Evolutionary conservation across 352 stramenopile genomes (phyloP).

Genomic region (Phytophthora pinifolia): DNA sequence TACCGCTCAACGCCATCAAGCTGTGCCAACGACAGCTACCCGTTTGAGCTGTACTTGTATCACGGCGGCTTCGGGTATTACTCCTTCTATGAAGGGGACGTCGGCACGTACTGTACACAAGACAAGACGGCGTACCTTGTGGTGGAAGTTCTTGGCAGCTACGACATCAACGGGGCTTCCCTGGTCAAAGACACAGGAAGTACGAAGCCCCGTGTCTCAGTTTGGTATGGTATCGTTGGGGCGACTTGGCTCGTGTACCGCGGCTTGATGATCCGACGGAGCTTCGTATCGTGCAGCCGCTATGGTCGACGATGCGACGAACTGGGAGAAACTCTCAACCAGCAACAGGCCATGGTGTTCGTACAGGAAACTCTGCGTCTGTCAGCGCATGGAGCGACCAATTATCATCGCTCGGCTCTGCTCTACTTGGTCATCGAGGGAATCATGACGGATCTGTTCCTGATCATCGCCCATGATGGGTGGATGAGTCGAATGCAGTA

Average conservation of each 20-base stretch:
- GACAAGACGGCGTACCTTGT: background rate
- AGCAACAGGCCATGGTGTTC: slow-evolving; percentile 2
- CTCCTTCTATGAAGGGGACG: background rate
- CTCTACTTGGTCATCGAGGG: slow-evolving; percentile 16
- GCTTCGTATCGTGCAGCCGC: slow-evolving; percentile 1
- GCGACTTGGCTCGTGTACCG: slow-evolving; percentile 1
- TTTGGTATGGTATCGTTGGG: slow-evolving; percentile 6
- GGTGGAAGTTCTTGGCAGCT: background rate
- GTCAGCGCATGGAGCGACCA: slow-evolving; percentile 7
- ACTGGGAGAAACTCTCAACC: background rate
- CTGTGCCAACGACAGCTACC: slow-evolving; percentile 1
- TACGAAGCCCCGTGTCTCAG: background rate
- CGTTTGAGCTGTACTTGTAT: slow-evolving; percentile 3
- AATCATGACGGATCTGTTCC: slow-evolving; percentile 3
- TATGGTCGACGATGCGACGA: background rate
- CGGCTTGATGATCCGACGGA: background rate
- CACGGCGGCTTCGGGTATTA: slow-evolving; percentile 3
- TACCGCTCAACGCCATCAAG: background rate
- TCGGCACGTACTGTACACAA: background rate
- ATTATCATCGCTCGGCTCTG: slow-evolving; percentile 4
- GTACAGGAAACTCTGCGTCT: slow-evolving; percentile 3
- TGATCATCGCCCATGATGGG: slow-evolving; percentile 11
- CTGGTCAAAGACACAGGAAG: slow-evolving; percentile 1
- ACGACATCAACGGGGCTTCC: background rate
- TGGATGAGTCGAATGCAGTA: slow-evolving; percentile 5